phyloP scores from a whole-genome alignment of 2,329 filamentous ascomycete species.

The Fusarium bulbicola region DNA sequence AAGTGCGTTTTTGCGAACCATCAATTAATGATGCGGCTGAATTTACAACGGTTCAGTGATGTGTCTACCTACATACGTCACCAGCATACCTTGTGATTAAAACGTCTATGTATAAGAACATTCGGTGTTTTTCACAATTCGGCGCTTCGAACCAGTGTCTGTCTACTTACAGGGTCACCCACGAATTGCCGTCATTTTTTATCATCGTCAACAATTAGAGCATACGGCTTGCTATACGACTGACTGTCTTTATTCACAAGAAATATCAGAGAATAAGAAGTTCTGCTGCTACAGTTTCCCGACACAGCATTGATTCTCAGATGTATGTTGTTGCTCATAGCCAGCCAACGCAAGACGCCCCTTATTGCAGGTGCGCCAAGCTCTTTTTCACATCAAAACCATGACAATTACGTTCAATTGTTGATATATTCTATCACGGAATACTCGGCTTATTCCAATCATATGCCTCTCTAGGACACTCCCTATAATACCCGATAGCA shows the following conservation, averaged over 20 bases:
- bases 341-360: neutral
- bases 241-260: neutral
- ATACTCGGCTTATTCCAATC: neutral
- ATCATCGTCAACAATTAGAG: neutral
- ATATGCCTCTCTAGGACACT: neutral
- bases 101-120: neutral
- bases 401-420: neutral
- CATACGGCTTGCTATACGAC: neutral
- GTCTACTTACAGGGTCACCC: neutral
- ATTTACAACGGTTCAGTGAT: neutral
- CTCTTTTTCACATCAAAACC: neutral
- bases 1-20: conserved; percentile 26
- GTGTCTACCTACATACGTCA: neutral
- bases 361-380: neutral
- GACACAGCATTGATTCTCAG: neutral
- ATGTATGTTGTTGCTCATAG: neutral
- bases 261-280: neutral
- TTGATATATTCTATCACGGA: neutral
- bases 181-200: neutral
- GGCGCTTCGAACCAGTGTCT: neutral
- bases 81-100: neutral
- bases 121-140: neutral
- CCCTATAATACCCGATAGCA: neutral
- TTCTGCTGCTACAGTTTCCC: neutral
- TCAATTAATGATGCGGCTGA: conserved; percentile 21